Percentiles rank a stretch among this genome's conserved stretches.
Conservation (phyloP, 441 rosid genomes). For the Pelargonium myrrhifolium region DNA sequence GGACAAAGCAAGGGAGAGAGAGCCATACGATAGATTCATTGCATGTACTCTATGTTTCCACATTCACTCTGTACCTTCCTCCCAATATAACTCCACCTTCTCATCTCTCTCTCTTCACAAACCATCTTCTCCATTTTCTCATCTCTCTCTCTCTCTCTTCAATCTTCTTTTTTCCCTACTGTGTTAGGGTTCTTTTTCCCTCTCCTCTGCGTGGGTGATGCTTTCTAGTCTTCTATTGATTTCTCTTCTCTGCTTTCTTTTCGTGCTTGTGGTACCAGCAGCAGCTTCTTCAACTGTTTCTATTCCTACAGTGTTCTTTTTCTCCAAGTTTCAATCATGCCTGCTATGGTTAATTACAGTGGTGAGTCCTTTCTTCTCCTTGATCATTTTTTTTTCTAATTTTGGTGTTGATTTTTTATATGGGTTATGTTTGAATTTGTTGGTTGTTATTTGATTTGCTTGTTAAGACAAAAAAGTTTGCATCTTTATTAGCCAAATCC, state of each 20-base stretch:
- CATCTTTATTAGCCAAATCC: background rate
- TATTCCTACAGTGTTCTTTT: constrained; percentile 19
- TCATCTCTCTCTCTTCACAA: background rate
- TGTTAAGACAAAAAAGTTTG: background rate
- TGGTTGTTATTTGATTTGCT: background rate
- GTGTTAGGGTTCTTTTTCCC: constrained; percentile 33
- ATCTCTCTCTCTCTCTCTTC: background rate
- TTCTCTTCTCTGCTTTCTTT: constrained; percentile 17
- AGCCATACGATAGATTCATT: constrained; percentile 35
- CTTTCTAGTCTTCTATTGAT: constrained; percentile 29
- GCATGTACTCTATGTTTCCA: constrained; percentile 27
- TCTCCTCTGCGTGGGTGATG: constrained; percentile 20
- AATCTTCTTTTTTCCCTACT: constrained; percentile 36
- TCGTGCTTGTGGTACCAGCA: background rate
- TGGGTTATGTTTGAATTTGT: background rate
- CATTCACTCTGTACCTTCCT: constrained; percentile 2
- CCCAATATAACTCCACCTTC: background rate
- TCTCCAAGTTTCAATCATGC: constrained; percentile 36
- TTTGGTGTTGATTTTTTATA: background rate
- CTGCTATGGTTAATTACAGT: constrained; percentile 52
- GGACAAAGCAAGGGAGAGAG: too few species aligned
- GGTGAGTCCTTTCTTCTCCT: constrained; percentile 29
- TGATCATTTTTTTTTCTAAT: background rate
- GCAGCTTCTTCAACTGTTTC: background rate
- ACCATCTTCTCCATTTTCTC: background rate